Base-by-base conservation (phyloP, 208 protist species). In the Polymyxa betae region DNA sequence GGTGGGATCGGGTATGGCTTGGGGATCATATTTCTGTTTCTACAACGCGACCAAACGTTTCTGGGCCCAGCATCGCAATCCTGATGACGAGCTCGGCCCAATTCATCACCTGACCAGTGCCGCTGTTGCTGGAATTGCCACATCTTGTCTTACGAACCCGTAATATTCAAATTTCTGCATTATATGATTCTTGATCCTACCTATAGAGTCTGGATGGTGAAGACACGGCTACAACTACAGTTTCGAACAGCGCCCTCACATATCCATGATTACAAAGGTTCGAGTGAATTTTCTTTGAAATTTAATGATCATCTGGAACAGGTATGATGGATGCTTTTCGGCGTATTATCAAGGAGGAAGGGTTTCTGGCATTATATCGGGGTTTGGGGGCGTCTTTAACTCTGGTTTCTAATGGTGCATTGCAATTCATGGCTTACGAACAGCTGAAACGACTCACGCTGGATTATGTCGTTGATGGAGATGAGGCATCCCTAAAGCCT, bases 361-460 rank as follows among this genome's bases (percentile, higher is more conserved):
- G 72, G 12, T 82, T 82, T 43, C n/a, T 82, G 16, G 72, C 72
- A 5, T n/a, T 82, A 5, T 82, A 82, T 43, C 72, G 72, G 35
- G 72, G 72, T 20, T 43, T 82, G n/a, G 72, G 72, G 10, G 72
- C 72, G 5, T 5, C 72, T 35, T n/a, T 82, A 43, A 82, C 72
- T n/a, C n/a, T 82, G 35, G 72, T 82, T 16, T 82, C 72, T 5
- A 82, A 82, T n/a, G 72, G 72, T 43, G 72, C 72, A 20, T n/a
- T 82, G 5, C 72, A 82, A n/a, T 82, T 82, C n/a, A 82, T 82
- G 72, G n/a, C 72, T n/a, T 82, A 82, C 72, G 72, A 82, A 43
- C 72, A 82, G 72, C 72, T 82, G n/a, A 82, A 82, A 43, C 5
- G n/a, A 16, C 5, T 82, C 16, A n/a, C 72, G 5, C 35, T 82